A percentile compares a stretch with the other conserved stretches of the same genome.
phyloP scores from a whole-genome alignment of 1,139 yeast species.

The Taiozyma sp. region DNA sequence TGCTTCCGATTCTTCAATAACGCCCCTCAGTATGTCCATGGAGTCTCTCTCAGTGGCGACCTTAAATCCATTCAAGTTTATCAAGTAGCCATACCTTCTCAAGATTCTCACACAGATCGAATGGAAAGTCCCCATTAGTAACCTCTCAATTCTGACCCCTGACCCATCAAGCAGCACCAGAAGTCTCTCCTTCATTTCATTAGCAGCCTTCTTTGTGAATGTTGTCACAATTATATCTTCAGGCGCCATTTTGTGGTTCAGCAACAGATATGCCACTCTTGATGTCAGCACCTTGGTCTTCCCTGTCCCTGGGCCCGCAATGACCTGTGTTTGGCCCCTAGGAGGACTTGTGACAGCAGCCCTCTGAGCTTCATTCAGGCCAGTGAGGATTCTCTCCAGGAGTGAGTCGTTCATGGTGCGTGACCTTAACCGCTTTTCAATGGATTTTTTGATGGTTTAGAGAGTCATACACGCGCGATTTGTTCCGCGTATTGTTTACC shows the following conservation, averaged over 20 bases:
- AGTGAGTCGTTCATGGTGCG: background rate
- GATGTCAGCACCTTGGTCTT: conserved; percentile 79
- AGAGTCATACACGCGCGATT: background rate
- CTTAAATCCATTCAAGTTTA: conserved; percentile 44
- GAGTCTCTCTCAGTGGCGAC: conserved; percentile 70
- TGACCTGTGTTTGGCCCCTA: conserved; percentile 56
- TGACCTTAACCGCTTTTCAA: background rate
- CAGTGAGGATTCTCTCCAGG: conserved; percentile 6
- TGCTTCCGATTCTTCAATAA: conserved; percentile 32
- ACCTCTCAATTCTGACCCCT: conserved; percentile 31
- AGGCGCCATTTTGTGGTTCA: conserved; percentile 48
- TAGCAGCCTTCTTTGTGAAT: conserved; percentile 86
- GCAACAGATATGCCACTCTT: conserved; percentile 65
- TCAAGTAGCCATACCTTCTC: conserved; percentile 45
- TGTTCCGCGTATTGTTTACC: background rate
- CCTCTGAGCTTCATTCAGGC: conserved; percentile 52
- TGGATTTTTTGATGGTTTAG: background rate
- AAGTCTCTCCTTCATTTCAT: conserved; percentile 68
- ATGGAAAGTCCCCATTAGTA: conserved; percentile 84
- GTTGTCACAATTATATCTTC: conserved; percentile 73
- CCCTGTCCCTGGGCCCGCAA: conserved; percentile 89
- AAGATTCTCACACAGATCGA: conserved; percentile 65
- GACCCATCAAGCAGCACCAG: conserved; percentile 34
- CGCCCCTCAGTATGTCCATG: conserved; percentile 40
- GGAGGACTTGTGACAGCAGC: conserved; percentile 55